A percentile compares a stretch with the other conserved stretches of the same genome.
These are phyloP conservation scores for Caryopteris hybrid DNA, from an alignment of 305 asterid genomes.

Conservation along the genomic window DNA sequence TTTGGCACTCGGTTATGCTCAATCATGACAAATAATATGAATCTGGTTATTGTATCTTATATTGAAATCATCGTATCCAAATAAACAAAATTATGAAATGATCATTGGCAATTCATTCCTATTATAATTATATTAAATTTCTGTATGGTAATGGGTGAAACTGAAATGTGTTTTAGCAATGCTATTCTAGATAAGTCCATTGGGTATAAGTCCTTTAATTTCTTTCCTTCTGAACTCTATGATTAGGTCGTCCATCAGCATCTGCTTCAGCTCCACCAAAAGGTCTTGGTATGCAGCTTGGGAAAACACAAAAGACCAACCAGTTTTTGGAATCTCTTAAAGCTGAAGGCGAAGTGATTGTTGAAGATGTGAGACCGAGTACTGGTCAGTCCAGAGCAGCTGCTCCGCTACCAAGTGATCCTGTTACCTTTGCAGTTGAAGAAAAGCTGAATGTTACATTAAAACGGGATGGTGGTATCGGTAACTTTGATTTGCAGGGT, in stretches of 20 bases:
- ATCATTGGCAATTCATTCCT: background rate
- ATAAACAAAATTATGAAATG: background rate
- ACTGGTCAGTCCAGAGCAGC: constrained; percentile 65
- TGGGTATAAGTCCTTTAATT: background rate
- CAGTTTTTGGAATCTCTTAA: constrained; percentile 90
- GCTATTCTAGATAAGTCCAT: background rate
- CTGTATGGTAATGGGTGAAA: constrained; percentile 9
- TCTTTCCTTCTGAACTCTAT: constrained; percentile 18
- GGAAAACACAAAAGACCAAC: constrained; percentile 79
- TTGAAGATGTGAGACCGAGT: constrained; percentile 82
- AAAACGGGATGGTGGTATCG: constrained; percentile 81
- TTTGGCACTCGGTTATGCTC: background rate
- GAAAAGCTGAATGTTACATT: constrained; percentile 74
- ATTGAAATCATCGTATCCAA: background rate
- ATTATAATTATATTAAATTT: too few species aligned
- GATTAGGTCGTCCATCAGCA: constrained; percentile 71
- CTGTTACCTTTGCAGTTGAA: constrained; percentile 80
- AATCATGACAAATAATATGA: background rate
- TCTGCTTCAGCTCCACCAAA: constrained; percentile 89
- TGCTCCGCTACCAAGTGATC: constrained; percentile 77
- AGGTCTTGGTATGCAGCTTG: constrained; percentile 92
- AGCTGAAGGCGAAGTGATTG: constrained; percentile 92
- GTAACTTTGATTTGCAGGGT: constrained; percentile 85
- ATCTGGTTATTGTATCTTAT: background rate
- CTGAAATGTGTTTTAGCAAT: background rate